Evolutionary conservation across 192 early-diverging fungal genomes (phyloP).

Genomic region (Umbelopsis vinacea): DNA sequence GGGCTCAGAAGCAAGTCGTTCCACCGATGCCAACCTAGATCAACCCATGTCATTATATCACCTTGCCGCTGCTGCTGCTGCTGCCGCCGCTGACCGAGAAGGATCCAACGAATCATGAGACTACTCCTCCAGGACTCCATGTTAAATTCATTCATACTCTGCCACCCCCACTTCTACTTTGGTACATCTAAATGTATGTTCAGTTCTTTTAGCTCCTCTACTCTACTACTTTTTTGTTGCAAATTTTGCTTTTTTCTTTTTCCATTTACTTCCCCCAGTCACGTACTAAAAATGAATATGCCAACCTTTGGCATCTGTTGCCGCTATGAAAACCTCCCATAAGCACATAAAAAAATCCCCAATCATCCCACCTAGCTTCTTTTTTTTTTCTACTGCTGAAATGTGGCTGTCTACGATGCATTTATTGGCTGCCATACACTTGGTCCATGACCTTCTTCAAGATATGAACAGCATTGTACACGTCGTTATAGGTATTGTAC

Average conservation of each 20-base stretch:
- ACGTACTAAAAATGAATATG: background rate
- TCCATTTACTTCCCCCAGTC: background rate
- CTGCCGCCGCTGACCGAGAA: slow-evolving; percentile 11
- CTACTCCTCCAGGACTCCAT: slow-evolving; percentile 7
- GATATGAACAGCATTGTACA: slow-evolving; percentile 64
- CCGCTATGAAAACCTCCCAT: background rate
- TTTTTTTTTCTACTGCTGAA: too few relatives aligned
- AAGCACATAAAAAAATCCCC: background rate
- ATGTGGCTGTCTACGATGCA: too few relatives aligned
- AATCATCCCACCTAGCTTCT: background rate
- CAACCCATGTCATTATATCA: slow-evolving; percentile 12
- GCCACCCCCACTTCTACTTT: background rate
- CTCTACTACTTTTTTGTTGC: background rate
- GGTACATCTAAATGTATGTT: slow-evolving; percentile 17
- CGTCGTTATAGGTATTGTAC: slow-evolving; percentile 89
- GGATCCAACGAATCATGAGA: slow-evolving; percentile 3
- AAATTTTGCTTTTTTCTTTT: background rate
- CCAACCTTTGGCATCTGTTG: background rate
- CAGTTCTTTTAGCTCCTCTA: background rate
- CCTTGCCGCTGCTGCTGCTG: background rate
- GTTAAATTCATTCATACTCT: background rate
- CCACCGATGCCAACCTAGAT: slow-evolving; percentile 4
- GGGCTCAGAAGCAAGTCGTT: slow-evolving; percentile 11
- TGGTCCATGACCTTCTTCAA: slow-evolving; percentile 57
- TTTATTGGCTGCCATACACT: slow-evolving; percentile 26